A percentile compares a stretch with the other conserved stretches of the same genome.
Conservation (phyloP, 495 filamentous ascomycete genomes). For the Hypoxylon lienhwacheense region DNA sequence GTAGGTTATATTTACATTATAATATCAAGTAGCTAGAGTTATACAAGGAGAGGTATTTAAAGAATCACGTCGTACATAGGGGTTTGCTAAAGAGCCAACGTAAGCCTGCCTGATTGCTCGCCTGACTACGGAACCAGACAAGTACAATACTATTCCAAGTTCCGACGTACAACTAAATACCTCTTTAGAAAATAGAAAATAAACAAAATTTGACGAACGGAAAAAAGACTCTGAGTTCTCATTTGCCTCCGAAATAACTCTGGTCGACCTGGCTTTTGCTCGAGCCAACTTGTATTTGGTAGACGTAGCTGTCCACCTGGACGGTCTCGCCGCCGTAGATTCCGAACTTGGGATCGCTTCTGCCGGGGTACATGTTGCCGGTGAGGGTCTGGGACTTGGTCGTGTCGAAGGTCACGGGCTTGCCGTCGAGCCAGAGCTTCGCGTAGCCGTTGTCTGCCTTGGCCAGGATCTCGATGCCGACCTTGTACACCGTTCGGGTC, state of each 20-base stretch:
- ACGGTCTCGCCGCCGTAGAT: slow-evolving; percentile 24
- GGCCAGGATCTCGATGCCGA: slow-evolving; percentile 23
- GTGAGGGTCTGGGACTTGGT: slow-evolving; percentile 17
- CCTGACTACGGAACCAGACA: too few species aligned
- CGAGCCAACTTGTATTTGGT: slow-evolving; percentile 26
- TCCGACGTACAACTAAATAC: too few species aligned
- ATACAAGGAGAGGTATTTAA: too few species aligned
- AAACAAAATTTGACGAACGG: too few species aligned
- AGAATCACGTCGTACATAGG: too few species aligned
- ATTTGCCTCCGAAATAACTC: slow-evolving; percentile 26
- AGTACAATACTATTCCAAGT: too few species aligned
- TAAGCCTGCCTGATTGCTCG: too few species aligned
- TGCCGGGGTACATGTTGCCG: slow-evolving; percentile 21
- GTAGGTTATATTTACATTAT: too few species aligned
- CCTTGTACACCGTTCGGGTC: slow-evolving; percentile 15
- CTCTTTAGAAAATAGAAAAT: too few species aligned
- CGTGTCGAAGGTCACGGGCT: slow-evolving; percentile 22
- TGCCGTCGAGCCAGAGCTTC: slow-evolving; percentile 29
- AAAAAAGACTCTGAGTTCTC: too few species aligned
- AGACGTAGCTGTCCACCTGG: slow-evolving; percentile 24
- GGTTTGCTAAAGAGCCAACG: too few species aligned
- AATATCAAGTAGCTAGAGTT: too few species aligned
- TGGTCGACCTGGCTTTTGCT: slow-evolving; percentile 17
- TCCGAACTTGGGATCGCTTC: slow-evolving; percentile 27
- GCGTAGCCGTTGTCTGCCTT: slow-evolving; percentile 15